Base-by-base conservation (phyloP, 441 rosid genomes). In the Mallotus repandus region DNA sequence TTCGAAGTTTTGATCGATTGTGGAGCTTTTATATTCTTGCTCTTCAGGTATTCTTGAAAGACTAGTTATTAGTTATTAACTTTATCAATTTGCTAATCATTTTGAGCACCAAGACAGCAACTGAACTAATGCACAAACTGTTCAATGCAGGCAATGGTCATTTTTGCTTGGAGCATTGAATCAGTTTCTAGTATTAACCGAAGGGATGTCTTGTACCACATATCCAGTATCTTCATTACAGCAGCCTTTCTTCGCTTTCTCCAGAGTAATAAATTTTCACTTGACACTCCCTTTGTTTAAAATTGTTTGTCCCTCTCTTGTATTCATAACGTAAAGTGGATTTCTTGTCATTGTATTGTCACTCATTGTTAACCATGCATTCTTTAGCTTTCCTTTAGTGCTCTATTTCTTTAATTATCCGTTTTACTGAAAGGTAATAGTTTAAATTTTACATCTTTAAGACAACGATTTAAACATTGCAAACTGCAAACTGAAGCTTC, bases 1-100 rank as follows among this genome's bases (percentile, higher is more conserved):
- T 89, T 75, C 91, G 97, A 77, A 94, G 98, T 86, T 96, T 89
- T 85, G 98, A 94, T 74, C 84, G 99, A 57, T 73, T 94, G 66
- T 96, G 99, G 99, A 92, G 98, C 7, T 96, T 96, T 81, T 96
- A 89, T 76, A 75, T 92, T 15, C 82, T 96, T 74, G 96, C 89
- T 79, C 86, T 96, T 66, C 99, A 96, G 97, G 99, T 91, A 84
- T 71, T 74, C 61, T 21, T 49, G 74, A 15, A 38, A 70, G 43
- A 49, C 72, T 29, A 58, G 49, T 53, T 54, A 73, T 19, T 25
- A 19, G 25, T 10, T 48, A 16, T 15, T 35, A 35, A 35, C 41
- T 35, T 35, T 46, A 9, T 13, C 19, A 63, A 16, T 25, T 25
- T 58, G 14, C 52, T 35, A 58, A 35, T 35, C 41, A 35, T 35